Base-by-base conservation (phyloP, 345 rosid genomes). In the Aquilaria yunnanensis region DNA sequence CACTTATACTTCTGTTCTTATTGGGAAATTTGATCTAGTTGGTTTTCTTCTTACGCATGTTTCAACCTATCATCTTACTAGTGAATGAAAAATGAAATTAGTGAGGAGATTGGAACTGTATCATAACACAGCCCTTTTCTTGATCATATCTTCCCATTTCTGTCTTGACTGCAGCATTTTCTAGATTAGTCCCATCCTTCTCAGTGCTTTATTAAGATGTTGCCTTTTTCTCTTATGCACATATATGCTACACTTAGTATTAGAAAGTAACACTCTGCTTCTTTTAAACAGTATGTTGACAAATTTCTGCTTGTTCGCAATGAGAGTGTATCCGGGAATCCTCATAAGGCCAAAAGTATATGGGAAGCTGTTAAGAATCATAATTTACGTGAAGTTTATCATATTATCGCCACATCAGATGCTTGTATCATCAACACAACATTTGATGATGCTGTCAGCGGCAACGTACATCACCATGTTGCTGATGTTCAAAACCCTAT, bases 291-390 rank as follows among this genome's bases (percentile, higher is more conserved):
- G 98, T 92, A 91, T 77, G 78, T 82, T 67, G 90, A 85, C 64
- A 92, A 86, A 80, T 67, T 50, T 45, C 66, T 85, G 53, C 78
- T 92, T 62, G 54, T 68, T 66, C 75, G 74, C 76, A 80, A 81
- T 56, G 63, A 70, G 37, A 68, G 53, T 52, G 65, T 45, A 59
- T 52, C 78, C 61, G 70, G 70, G 9, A 67, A 14, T 51, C 51
- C 66, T 48, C 69, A 72, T 14, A 52, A 74, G 52, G 11, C 74
- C 4, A 76, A 60, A 63, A 70, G 50, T 29, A 77, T 88, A 70
- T 86, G 98, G 94, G 75, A 80, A 81, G 94, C 94, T 10, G 92
- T 92, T 37, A 78, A 85, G 83, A 66, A 64, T 14, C 71, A 58
- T 14, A 78, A 88, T 75, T 69, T 88, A 72, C 81, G 52, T 68